Evolutionary conservation across 2,329 filamentous ascomycete genomes (phyloP).

Genomic region (Apiospora arundinis): DNA sequence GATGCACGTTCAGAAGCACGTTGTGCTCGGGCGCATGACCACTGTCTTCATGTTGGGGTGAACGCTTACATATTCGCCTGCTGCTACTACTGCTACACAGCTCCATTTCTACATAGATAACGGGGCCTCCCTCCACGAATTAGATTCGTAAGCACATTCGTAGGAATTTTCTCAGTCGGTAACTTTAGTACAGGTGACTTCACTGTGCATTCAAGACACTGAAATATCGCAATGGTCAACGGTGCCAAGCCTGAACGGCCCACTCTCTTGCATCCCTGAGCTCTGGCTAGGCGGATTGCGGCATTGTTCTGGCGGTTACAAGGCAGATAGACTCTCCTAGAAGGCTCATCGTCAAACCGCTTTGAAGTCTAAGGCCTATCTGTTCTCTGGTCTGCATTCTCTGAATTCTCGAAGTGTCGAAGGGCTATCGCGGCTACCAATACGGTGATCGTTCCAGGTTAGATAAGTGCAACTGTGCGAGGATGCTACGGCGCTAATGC

Average conservation of each 20-base stretch:
- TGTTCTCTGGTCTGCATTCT: background rate
- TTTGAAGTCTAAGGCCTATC: background rate
- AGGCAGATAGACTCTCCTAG: conserved; percentile 3
- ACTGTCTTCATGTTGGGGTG: background rate
- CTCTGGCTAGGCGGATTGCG: background rate
- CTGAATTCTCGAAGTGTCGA: too few species aligned
- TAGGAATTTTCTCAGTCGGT: background rate
- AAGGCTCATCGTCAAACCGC: background rate
- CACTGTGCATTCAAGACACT: background rate
- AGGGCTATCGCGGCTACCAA: background rate
- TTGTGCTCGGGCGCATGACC: conserved; percentile 3
- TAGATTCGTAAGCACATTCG: background rate
- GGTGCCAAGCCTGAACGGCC: background rate
- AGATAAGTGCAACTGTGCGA: background rate
- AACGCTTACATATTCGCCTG: too few species aligned
- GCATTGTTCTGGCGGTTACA: background rate
- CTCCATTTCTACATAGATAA: too few species aligned
- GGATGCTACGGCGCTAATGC: background rate
- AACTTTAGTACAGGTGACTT: conserved; percentile 2
- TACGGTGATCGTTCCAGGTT: background rate
- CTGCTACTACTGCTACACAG: too few species aligned
- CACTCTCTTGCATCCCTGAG: conserved; percentile 5
- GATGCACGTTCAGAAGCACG: too few species aligned
- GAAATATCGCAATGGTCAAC: background rate
- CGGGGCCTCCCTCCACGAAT: background rate